Evolutionary conservation across 495 filamentous ascomycete species (phyloP), one percentile per base, ranked within the genome.

Genomic region (Platismatia glauca): DNA sequence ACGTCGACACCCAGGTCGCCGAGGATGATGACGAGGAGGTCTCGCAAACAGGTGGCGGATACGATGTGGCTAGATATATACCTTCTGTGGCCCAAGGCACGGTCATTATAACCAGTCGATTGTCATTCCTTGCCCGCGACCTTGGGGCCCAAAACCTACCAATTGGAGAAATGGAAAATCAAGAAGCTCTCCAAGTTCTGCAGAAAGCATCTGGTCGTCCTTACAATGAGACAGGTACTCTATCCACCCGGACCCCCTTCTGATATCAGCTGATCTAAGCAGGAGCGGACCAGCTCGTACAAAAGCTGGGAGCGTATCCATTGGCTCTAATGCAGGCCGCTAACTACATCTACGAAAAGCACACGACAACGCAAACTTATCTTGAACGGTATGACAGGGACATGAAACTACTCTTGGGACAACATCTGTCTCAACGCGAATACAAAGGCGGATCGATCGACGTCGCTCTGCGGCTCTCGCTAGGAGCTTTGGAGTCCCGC

Each of bases 361-460:
- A 55, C n/a, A 55, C 52, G 34, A 55, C 52, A n/a, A 55, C 52
- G 52, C 52, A 55, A 34, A 55, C 52, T n/a, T 55, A 55, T 34
- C 15, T 55, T 55, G 52, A 55, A n/a, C 52, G 52, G 34, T 55
- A 55, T 34, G 27, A 33, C 29, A 55, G 52, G 34, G 52, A 55
- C 29, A 13, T 24, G n/a, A 55, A 8, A 34, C 22, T 34, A n/a
- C 52, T 55, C 29, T 33, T 55, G 52, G 24, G 20, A 35, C 34
- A 55, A 55, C 33, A 55, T 13, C 12, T 55, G 6, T 11, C 4
- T 33, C 31, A 24, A 31, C 52, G 52, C 34, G 52, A 55, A 55
- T 55, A 55, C 11, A 55, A 18, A 55, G 20, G 9, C 31, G 50
- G 22, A 33, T 55, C 50, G 11, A 33, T 55, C 24, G 50, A 55